These are phyloP conservation scores for Termitomyces sp. DNA, from an alignment of 768 basidiomycete genomes.

Conservation along the genomic window DNA sequence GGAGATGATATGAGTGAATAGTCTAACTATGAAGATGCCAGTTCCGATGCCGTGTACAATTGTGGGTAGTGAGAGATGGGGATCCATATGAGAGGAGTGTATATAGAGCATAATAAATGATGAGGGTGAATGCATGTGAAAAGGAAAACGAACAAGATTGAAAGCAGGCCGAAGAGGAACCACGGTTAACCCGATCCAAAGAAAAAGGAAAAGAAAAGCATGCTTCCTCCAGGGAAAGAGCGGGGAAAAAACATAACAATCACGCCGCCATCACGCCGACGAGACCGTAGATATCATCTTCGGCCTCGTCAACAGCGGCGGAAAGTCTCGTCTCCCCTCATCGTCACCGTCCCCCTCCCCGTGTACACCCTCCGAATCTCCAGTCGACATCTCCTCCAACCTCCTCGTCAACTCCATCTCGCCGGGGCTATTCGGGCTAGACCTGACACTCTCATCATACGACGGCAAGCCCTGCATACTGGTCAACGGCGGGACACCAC, in stretches of 20 bases:
- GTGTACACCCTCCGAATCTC: background rate
- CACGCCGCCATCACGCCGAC: background rate
- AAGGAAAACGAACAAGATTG: background rate
- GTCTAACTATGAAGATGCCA: too few relatives aligned
- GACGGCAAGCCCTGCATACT: slow-evolving; percentile 76
- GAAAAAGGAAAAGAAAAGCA: background rate
- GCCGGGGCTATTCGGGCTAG: slow-evolving; percentile 7
- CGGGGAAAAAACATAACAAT: background rate
- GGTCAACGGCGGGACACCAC: slow-evolving; percentile 81
- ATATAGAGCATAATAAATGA: background rate
- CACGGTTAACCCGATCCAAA: background rate
- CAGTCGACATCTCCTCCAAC: slow-evolving; percentile 8
- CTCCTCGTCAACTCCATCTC: slow-evolving; percentile 16
- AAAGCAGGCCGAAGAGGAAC: background rate
- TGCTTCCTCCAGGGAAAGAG: background rate
- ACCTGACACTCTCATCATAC: slow-evolving; percentile 64
- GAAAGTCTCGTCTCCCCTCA: background rate
- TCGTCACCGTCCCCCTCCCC: background rate
- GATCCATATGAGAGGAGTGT: background rate
- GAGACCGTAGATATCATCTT: background rate
- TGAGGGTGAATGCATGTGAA: too few relatives aligned
- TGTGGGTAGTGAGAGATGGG: background rate
- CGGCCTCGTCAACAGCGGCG: background rate
- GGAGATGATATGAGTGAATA: background rate
- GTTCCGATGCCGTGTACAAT: background rate